Conservation (phyloP, 805 yeast species). For the Hanseniaspora mollemarum region DNA sequence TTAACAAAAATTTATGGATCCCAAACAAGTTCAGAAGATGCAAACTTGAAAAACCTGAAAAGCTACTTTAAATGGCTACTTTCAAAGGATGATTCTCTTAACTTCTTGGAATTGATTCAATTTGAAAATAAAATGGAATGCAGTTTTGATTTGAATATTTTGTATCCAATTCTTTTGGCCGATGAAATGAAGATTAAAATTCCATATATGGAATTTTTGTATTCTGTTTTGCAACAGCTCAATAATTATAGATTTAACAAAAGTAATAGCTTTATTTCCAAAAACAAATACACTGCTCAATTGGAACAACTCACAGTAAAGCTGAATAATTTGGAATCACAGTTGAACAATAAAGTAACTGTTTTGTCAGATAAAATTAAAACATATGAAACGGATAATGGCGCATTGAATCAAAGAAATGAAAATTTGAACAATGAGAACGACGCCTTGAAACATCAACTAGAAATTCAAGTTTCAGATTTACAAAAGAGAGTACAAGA, state of each 20-base stretch:
- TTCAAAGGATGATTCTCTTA: conserved; percentile 38
- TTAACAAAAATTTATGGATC: conserved; percentile 53
- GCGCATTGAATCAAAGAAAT: conserved; percentile 13
- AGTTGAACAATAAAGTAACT: neutral
- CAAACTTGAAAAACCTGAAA: conserved; percentile 52
- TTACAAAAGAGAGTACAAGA: conserved; percentile 11
- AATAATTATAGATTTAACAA: conserved; percentile 38
- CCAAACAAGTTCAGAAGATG: neutral
- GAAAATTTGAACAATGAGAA: conserved; percentile 13
- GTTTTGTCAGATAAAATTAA: neutral
- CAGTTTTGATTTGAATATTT: conserved; percentile 54
- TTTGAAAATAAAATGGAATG: conserved; percentile 41
- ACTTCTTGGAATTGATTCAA: conserved; percentile 24
- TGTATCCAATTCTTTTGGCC: conserved; percentile 82
- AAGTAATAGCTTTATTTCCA: conserved; percentile 28
- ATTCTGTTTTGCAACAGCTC: conserved; percentile 62
- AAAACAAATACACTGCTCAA: conserved; percentile 11
- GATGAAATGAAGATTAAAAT: conserved; percentile 79
- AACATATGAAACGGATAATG: neutral
- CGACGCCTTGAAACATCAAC: conserved; percentile 15
- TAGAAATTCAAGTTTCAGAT: conserved; percentile 8
- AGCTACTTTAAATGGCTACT: conserved; percentile 36
- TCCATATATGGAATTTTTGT: conserved; percentile 79
- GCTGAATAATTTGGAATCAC: conserved; percentile 2
- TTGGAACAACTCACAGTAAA: conserved; percentile 24